Evolutionary conservation across 225 moss, liverwort and hornwort genomes (phyloP).

Genomic region (Bryoerythrophyllum caledonicum): DNA sequence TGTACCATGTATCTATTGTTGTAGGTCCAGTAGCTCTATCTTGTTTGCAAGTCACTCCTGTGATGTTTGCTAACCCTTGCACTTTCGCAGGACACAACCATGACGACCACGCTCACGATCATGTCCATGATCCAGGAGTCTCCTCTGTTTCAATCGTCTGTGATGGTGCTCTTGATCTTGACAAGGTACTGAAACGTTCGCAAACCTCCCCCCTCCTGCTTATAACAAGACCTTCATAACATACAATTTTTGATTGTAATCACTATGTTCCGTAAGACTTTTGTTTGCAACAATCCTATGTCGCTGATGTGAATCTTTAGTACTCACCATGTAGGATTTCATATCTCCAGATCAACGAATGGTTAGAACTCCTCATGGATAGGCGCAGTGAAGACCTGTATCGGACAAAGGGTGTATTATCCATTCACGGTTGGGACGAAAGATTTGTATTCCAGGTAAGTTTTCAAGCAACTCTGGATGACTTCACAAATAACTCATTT

Average conservation of each 20-base stretch:
- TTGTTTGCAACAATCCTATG: background rate
- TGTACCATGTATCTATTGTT: conserved; percentile 1
- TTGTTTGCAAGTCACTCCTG: background rate
- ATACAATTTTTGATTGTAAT: background rate
- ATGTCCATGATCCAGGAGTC: conserved; percentile 94
- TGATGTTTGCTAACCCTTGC: background rate
- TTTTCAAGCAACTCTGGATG: background rate
- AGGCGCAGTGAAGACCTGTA: conserved; percentile 82
- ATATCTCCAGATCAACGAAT: conserved; percentile 66
- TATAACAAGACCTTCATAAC: background rate
- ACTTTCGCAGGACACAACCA: conserved; percentile 62
- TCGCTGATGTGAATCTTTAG: background rate
- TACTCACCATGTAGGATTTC: background rate
- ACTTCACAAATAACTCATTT: too few species aligned
- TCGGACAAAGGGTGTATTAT: conserved; percentile 91
- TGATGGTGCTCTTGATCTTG: conserved; percentile 86
- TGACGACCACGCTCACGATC: conserved; percentile 78
- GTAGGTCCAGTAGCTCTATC: background rate
- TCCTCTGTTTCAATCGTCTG: conserved; percentile 91
- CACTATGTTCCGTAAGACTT: background rate
- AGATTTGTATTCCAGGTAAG: conserved; percentile 96
- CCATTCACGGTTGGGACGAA: conserved; percentile 87
- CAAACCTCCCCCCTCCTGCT: background rate
- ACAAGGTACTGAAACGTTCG: conserved; percentile 63
- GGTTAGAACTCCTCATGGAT: conserved; percentile 84